Conservation (phyloP, 2,329 filamentous ascomycete species). For the Beauveria rudraprayagi region DNA sequence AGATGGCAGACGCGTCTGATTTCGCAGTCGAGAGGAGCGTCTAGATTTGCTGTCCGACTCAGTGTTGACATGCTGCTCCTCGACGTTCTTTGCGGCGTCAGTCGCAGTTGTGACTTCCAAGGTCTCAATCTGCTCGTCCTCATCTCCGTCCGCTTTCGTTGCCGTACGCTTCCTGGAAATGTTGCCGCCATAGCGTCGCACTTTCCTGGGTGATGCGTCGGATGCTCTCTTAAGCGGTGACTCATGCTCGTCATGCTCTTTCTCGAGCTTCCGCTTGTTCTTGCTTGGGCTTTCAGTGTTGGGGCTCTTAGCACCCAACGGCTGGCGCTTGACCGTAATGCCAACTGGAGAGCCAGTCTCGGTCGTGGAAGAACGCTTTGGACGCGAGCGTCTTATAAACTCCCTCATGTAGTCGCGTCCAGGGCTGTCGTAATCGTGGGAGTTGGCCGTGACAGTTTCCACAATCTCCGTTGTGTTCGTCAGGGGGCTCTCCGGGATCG, state of each 20-base stretch:
- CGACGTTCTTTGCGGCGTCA: background rate
- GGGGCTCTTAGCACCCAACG: conserved; percentile 28
- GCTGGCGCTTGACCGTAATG: conserved; percentile 19
- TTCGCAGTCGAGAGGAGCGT: conserved; percentile 27
- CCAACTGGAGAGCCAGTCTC: conserved; percentile 25
- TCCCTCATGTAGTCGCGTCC: conserved; percentile 27
- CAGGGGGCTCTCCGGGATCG: conserved; percentile 1
- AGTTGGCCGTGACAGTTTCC: background rate
- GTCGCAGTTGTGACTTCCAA: background rate
- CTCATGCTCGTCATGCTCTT: conserved; percentile 13
- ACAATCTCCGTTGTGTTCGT: background rate
- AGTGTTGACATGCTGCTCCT: conserved; percentile 12
- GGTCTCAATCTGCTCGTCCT: conserved; percentile 1
- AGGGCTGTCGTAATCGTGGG: conserved; percentile 24
- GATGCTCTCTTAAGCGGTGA: conserved; percentile 17
- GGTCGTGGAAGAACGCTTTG: conserved; percentile 21
- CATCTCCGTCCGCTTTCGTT: background rate
- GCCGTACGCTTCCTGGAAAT: background rate
- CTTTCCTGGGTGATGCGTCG: conserved; percentile 19
- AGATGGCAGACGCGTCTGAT: conserved; percentile 10
- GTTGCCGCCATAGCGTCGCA: conserved; percentile 15
- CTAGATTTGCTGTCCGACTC: conserved; percentile 17
- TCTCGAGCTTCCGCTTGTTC: conserved; percentile 25
- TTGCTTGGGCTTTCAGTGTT: conserved; percentile 27
- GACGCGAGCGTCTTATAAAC: conserved; percentile 28